Evolutionary conservation across 129 eudicot genomes (phyloP), one percentile per base, ranked within the genome.

Genomic region (Tagetes erecta): DNA sequence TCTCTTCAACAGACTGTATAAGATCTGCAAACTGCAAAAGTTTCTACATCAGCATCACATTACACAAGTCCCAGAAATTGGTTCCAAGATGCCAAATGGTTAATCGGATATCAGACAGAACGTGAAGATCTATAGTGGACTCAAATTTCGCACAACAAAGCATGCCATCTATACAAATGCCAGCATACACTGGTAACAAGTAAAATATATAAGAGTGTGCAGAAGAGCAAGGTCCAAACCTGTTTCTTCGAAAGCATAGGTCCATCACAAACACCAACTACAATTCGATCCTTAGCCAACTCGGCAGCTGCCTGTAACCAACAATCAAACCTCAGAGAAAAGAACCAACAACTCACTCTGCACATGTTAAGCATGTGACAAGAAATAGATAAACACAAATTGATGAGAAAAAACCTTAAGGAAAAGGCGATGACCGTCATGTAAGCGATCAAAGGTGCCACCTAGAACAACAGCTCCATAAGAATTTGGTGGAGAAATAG

Each of bases 371-470:
- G 42, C 38, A 70, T 31, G 56, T 64, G 40, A 52, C 6, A 51
- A 31, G 64, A 46, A 47, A 76, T 8, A 42, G 55, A 20, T 41
- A 70, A 60, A 60, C 5, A 55, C 40, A 60, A 60, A 64, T 42
- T 33, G 31, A 57, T 2, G 27, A 47, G 10, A 55, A 55, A 51
- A 60, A 42, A 92, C 97, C 97, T 87, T 82, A 49, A 92, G 97
- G 69, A 92, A 92, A 65, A 83, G 96, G 62, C 88, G 97, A 70
- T 92, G 97, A 6, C 97, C 97, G 33, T 89, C 91, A 52, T 92
- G 97, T 63, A 92, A 81, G 60, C 96, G 96, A 71, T 92, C 96
- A 52, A 92, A 92, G 72, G 97, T 92, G 86, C 97, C 97, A 3
- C 96, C 96, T 20, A 92, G 93, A 78, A 92, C 97, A 12, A 92